A percentile compares a stretch with the other conserved stretches of the same genome.
Evolutionary conservation across 2,329 filamentous ascomycete species (phyloP).

Genomic region (Exophiala aquamarina): DNA sequence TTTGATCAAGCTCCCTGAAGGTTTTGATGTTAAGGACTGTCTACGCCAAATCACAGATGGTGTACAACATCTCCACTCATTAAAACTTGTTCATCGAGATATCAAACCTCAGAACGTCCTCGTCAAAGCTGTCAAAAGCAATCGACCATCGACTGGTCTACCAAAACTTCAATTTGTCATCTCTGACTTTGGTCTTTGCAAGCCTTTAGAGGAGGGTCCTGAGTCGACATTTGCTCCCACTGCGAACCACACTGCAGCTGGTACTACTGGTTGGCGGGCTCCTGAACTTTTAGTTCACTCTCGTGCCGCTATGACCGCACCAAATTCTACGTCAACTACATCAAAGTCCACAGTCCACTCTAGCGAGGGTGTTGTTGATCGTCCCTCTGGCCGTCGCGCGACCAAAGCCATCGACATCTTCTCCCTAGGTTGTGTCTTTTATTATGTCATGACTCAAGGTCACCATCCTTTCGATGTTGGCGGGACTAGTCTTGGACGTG

Average conservation of each 20-base stretch:
- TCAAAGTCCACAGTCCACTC: constrained; percentile 34
- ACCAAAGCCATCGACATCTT: constrained; percentile 98
- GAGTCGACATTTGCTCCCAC: constrained; percentile 95
- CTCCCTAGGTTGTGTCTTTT: constrained; percentile 95
- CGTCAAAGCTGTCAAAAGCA: constrained; percentile 56
- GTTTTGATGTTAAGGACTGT: constrained; percentile 73
- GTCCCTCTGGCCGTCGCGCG: constrained; percentile 69
- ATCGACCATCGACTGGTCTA: constrained; percentile 21
- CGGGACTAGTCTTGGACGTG: constrained; percentile 82
- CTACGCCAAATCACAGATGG: constrained; percentile 88
- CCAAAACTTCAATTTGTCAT: constrained; percentile 82
- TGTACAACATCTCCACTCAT: constrained; percentile 80
- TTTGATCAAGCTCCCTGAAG: constrained; percentile 64
- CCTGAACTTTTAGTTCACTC: constrained; percentile 81
- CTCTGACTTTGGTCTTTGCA: constrained; percentile 96
- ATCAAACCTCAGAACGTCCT: constrained; percentile 98
- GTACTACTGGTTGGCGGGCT: constrained; percentile 94
- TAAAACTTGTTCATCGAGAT: constrained; percentile 95
- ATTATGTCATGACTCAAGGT: constrained; percentile 93
- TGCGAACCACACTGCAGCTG: constrained; percentile 72
- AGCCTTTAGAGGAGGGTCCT: constrained; percentile 84
- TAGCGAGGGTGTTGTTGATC: constrained; percentile 55
- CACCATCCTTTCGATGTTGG: constrained; percentile 92
- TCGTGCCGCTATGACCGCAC: constrained; percentile 24
- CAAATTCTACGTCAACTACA: constrained; percentile 54